Percentiles rank a stretch among this genome's conserved stretches.
Evolutionary conservation across 176 grass and related monocot species (phyloP).

Genomic region (Oryza longistaminata): DNA sequence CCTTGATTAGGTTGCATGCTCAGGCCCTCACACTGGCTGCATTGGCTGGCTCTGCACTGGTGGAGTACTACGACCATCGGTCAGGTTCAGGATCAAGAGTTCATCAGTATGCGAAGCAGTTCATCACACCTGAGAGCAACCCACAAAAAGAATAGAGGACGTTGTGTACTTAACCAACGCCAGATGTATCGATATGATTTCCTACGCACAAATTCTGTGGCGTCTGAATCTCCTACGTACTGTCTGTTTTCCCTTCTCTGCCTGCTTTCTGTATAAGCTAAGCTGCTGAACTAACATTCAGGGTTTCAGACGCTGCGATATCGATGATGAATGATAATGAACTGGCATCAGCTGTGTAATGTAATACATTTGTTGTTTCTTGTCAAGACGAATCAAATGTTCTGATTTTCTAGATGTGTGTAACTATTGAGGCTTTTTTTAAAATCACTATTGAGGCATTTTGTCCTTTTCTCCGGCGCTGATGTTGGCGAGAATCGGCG

Average conservation of each 20-base stretch:
- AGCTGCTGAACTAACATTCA: conserved; percentile 12
- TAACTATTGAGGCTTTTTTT: not conserved
- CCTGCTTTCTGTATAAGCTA: conserved; percentile 13
- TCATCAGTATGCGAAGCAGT: conserved; percentile 72
- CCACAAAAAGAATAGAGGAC: conserved; percentile 53
- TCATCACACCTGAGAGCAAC: conserved; percentile 29
- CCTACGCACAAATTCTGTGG: not conserved
- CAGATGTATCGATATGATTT: not conserved
- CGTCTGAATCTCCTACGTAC: not conserved
- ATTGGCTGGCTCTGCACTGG: conserved; percentile 71
- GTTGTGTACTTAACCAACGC: not conserved
- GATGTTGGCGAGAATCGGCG: not conserved
- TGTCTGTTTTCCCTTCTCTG: not conserved
- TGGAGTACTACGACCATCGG: conserved; percentile 89
- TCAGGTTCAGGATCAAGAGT: conserved; percentile 64
- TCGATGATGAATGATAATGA: not conserved
- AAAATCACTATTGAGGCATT: not conserved
- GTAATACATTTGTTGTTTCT: not conserved
- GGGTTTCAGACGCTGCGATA: not conserved
- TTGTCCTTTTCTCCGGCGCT: not conserved
- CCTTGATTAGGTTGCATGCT: conserved; percentile 71
- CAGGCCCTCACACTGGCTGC: conserved; percentile 90
- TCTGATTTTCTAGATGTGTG: not conserved
- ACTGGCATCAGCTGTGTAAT: not conserved
- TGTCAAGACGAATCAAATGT: not conserved